Evolutionary conservation across 164 flowering plant species (phyloP), one percentile per base, ranked within the genome.

Genomic region (Pachysandra terminalis): DNA sequence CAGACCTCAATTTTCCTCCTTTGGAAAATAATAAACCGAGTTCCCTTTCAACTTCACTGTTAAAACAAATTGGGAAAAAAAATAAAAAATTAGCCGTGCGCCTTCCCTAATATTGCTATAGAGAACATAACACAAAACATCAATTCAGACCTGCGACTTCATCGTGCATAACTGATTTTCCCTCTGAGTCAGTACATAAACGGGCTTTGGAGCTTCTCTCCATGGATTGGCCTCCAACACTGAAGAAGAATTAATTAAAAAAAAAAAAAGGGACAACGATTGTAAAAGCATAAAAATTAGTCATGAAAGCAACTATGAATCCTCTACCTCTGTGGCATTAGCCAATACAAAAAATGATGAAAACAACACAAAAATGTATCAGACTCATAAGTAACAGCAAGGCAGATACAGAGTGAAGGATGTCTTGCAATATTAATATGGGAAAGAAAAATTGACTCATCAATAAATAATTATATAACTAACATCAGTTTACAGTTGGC

Each of bases 201-300:
- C 97, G 64, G 95, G 89, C 78, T 96, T 96, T 55, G 93, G 73
- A 70, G 70, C 52, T 65, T 87, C 98, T 72, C 93, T 80, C 99
- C 99, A 96, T 54, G 99, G 99, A 69, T 96, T 92, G 63, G 88
- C 83, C 67, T 96, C 99, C 82, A 92, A 65, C 16, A 96, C 99
- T 95, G 80, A 27, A 70, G 19, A 71, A 56, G 63, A 51, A 32
- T 32, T 32, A 32, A n/a, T n/a, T n/a, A n/a, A n/a, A n/a, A 32
- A 7, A 63, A 60, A 59, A 37, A 62, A 55, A 7, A 7, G 7
- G 37, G 37, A 61, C 37, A 56, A 49, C 51, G 4, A 14, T 61
- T 25, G 16, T 40, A 55, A 53, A 26, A 51, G 19, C 19, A n/a
- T 32, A 1, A 6, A 67, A 21, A 15, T 53, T 27, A 32, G n/a